Percentiles rank a stretch among this genome's conserved stretches.
Conservation (phyloP, 495 filamentous ascomycete species). For the Amorphotheca resinae region DNA sequence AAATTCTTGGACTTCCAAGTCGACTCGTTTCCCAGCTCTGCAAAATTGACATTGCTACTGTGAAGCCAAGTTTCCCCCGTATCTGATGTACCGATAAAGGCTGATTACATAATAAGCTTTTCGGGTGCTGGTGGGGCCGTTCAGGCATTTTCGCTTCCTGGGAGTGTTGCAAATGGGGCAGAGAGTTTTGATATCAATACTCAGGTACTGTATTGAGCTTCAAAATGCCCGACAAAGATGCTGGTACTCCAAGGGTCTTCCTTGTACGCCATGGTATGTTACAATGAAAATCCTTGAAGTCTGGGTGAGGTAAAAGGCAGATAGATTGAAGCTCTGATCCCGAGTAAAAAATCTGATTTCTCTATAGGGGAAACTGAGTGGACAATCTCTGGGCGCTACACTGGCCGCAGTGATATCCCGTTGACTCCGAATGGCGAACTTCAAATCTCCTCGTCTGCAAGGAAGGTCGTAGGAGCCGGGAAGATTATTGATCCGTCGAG, state of each 20-base stretch:
- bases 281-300: not conserved
- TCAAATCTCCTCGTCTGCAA: constrained; percentile 50
- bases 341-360: not conserved
- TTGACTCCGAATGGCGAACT: constrained; percentile 60
- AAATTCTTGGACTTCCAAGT: too few species aligned
- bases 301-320: not conserved
- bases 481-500: constrained; percentile 57
- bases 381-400: constrained; percentile 70
- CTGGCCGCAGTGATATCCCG: constrained; percentile 58
- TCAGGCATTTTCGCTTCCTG: too few species aligned
- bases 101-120: too few species aligned
- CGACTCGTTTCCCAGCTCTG: too few species aligned
- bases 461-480: constrained; percentile 54
- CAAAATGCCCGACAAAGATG: constrained; percentile 35
- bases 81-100: too few species aligned
- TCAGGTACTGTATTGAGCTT: too few species aligned
- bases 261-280: constrained; percentile 54
- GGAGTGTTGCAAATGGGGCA: too few species aligned
- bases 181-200: too few species aligned
- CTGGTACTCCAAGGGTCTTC: constrained; percentile 56
- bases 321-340: not conserved
- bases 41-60: too few species aligned
- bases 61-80: too few species aligned
- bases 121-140: too few species aligned
- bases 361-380: constrained; percentile 59